Evolutionary conservation across 2,329 filamentous ascomycete genomes (phyloP).

Genomic region (Cordyceps fumosorosea): DNA sequence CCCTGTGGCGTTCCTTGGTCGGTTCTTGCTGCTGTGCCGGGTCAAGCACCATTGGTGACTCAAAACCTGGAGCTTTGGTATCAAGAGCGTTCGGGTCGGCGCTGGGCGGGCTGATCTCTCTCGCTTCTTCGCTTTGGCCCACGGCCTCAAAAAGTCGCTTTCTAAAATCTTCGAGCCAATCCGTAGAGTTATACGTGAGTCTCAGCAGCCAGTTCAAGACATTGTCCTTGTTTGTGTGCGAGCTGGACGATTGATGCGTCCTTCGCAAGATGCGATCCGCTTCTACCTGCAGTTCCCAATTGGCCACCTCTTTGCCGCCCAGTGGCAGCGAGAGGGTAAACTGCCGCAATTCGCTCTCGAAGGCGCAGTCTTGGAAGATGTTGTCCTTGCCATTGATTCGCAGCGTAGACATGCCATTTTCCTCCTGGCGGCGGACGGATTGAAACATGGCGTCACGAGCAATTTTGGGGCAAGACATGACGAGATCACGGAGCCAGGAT

Average conservation of each 20-base stretch:
- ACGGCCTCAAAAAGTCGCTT: slow-evolving; percentile 36
- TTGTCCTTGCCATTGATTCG: slow-evolving; percentile 52
- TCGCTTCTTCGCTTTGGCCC: background rate
- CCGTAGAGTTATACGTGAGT: slow-evolving; percentile 39
- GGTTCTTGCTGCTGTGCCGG: slow-evolving; percentile 43
- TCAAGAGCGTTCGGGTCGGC: background rate
- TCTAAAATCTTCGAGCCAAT: slow-evolving; percentile 50
- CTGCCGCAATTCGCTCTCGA: slow-evolving; percentile 46
- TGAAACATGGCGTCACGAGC: slow-evolving; percentile 40
- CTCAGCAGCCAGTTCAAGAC: slow-evolving; percentile 51
- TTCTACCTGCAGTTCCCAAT: slow-evolving; percentile 53
- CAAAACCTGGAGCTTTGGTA: background rate
- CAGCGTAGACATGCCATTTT: slow-evolving; percentile 37
- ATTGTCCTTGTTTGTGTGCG: slow-evolving; percentile 42
- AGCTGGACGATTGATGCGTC: slow-evolving; percentile 44
- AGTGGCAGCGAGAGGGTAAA: slow-evolving; percentile 45
- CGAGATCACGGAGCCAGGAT: slow-evolving; percentile 53
- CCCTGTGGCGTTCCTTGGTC: slow-evolving; percentile 50
- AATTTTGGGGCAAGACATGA: slow-evolving; percentile 42
- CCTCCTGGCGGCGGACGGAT: slow-evolving; percentile 36
- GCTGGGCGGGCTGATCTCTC: background rate
- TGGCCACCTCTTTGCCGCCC: slow-evolving; percentile 51
- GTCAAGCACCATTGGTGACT: background rate
- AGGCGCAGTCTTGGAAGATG: slow-evolving; percentile 49
- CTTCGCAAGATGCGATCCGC: slow-evolving; percentile 51